Base-by-base conservation (phyloP, 352 stramenopile species). In the Pythium phragmitis region DNA sequence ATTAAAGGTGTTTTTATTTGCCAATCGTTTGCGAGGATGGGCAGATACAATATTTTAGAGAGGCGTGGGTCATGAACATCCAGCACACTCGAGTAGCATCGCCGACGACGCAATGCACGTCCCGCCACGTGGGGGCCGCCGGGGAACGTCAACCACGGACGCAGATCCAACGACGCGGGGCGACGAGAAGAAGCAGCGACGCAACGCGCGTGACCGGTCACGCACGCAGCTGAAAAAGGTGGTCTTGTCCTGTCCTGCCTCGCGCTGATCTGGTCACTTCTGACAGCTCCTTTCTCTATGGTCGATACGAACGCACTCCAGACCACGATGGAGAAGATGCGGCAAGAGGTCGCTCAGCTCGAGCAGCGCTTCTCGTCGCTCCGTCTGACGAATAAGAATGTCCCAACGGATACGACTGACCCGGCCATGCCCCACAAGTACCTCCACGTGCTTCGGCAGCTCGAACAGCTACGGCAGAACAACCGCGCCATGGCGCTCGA, bases 171-270 rank as follows among this genome's bases (percentile, higher is more conserved):
- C 39, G 2, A 16, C 16, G 2, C 7, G 28, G 11, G 4, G 9
- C 30, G 41, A 45, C 23, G 46, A 46, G 39, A 54, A 54, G 55
- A 69, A 64, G 49, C 42, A 57, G 63, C 63, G 52, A 4, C 77
- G 80, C 57, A 89, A 89, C 64, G 80, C 82, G 33, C 80, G 80
- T 57, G 80, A 89, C 61, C 77, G 80, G 49, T 70, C 78, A 48
- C 77, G 75, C 60, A 85, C 69, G 41, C 72, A 77, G 33, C 69
- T 80, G 67, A 85, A 86, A 59, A 72, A 79, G 52, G 79, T 88
- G 60, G 41, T 17, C 11, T 16, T 19, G 13, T 19, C 39, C 11
- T 19, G 13, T 5, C 13, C 8, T 46, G 9, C 7, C 13, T 46
- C 8, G 14, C 14, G 13, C 17, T 14, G 5, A 4, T 46, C 17